Percentiles rank a stretch among this genome's conserved stretches.
phyloP scores from a whole-genome alignment of 345 rosid genomes.

The Euclidium syriacum region DNA sequence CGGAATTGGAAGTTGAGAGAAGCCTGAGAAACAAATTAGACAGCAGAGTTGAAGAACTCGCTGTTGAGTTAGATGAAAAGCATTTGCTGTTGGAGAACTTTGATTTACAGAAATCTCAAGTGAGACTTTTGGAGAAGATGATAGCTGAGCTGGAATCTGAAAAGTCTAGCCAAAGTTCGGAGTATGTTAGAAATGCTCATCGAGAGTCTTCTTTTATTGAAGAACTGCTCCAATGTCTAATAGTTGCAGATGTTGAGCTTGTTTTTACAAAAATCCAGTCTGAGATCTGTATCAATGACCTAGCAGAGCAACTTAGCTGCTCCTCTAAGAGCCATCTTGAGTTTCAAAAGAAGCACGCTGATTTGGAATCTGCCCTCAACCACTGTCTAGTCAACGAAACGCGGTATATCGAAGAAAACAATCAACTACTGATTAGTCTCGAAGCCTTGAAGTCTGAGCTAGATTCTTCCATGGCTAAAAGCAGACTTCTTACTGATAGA shows the following conservation, averaged over 20 bases:
- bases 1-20: slow-evolving; percentile 36
- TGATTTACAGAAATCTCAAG: slow-evolving; percentile 47
- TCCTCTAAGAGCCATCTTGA: slow-evolving; percentile 38
- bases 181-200: slow-evolving; percentile 15
- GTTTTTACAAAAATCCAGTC: slow-evolving; percentile 49
- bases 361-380: slow-evolving; percentile 46
- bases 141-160: slow-evolving; percentile 56
- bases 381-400: slow-evolving; percentile 47
- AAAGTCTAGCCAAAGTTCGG: slow-evolving; percentile 27
- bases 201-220: slow-evolving; percentile 24
- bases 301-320: slow-evolving; percentile 41
- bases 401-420: slow-evolving; percentile 53
- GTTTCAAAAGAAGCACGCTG: slow-evolving; percentile 49
- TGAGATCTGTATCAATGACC: slow-evolving; percentile 40
- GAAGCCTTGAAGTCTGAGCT: slow-evolving; percentile 47
- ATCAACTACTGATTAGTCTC: slow-evolving; percentile 36
- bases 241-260: slow-evolving; percentile 52
- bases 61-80: slow-evolving; percentile 53
- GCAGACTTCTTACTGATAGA: slow-evolving; percentile 35
- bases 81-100: slow-evolving; percentile 38
- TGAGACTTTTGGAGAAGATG: slow-evolving; percentile 47
- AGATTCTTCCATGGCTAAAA: slow-evolving; percentile 42
- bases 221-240: slow-evolving; percentile 41
- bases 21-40: slow-evolving; percentile 32
- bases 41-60: slow-evolving; percentile 40